phyloP scores from a whole-genome alignment of 2,329 filamentous ascomycete genomes.

The Diplodia mutila region DNA sequence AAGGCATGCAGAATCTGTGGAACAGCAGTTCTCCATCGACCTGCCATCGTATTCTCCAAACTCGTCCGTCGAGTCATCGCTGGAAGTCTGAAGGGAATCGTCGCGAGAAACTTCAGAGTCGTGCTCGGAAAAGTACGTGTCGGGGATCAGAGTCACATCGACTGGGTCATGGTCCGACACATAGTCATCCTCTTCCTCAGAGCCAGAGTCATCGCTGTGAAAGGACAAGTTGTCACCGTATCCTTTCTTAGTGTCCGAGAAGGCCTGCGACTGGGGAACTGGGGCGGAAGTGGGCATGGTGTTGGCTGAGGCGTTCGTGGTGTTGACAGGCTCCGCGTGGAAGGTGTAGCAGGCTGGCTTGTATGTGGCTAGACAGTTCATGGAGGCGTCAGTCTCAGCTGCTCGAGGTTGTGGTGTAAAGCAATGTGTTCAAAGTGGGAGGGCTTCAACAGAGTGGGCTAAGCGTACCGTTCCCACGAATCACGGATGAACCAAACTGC shows the following conservation, averaged over 20 bases:
- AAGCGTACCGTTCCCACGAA: conserved; percentile 27
- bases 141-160: background rate
- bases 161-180: background rate
- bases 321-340: background rate
- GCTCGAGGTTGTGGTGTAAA: background rate
- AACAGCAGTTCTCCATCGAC: background rate
- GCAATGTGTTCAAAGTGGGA: background rate
- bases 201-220: conserved; percentile 8
- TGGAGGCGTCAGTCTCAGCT: background rate
- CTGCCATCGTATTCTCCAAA: background rate
- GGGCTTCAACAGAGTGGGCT: background rate
- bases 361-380: background rate
- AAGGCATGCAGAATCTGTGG: background rate
- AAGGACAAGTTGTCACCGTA: conserved; percentile 11
- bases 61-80: conserved; percentile 1
- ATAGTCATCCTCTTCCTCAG: background rate
- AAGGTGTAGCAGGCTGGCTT: conserved; percentile 3
- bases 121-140: conserved; percentile 14
- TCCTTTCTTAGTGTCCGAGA: conserved; percentile 13
- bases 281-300: background rate
- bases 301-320: background rate
- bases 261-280: background rate
- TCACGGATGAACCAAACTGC: conserved; percentile 43
- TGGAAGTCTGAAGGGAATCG: background rate
- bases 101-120: background rate